These are phyloP conservation scores for Glonium stellatum DNA, from an alignment of 495 filamentous ascomycete genomes.

Conservation along the genomic window DNA sequence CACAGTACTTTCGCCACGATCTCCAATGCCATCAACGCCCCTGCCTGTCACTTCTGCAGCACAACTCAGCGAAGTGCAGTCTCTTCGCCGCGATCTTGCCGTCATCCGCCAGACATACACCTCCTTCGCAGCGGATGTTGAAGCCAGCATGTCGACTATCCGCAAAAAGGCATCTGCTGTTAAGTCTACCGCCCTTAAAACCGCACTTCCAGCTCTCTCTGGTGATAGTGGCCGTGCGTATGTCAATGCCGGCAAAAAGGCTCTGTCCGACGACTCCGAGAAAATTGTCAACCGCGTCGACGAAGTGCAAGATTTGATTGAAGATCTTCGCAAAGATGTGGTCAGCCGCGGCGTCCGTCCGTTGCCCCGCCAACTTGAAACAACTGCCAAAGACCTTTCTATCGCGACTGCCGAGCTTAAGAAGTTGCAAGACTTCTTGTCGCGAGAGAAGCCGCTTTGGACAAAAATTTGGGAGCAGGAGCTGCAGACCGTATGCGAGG, in stretches of 20 bases:
- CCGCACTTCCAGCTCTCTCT: constrained; percentile 55
- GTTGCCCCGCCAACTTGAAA: constrained; percentile 81
- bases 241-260: constrained; percentile 77
- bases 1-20: constrained; percentile 13
- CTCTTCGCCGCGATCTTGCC: constrained; percentile 81
- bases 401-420: constrained; percentile 76
- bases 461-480: constrained; percentile 98
- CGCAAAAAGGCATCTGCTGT: constrained; percentile 71
- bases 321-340: constrained; percentile 96
- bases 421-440: constrained; percentile 90
- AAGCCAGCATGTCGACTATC: constrained; percentile 76
- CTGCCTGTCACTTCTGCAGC: constrained; percentile 19
- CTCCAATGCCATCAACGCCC: constrained; percentile 8
- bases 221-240: constrained; percentile 72
- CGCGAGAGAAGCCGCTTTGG: constrained; percentile 88
- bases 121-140: constrained; percentile 78
- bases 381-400: constrained; percentile 79
- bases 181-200: constrained; percentile 65
- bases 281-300: constrained; percentile 84
- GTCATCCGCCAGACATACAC: constrained; percentile 90
- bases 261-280: constrained; percentile 75
- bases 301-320: constrained; percentile 89
- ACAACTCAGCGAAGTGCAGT: constrained; percentile 71
- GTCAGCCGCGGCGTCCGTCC: constrained; percentile 88
- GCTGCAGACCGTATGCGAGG: constrained; percentile 86